Base-by-base conservation (phyloP, 2,329 filamentous ascomycete genomes). In the Cordyceps tenuipes region DNA sequence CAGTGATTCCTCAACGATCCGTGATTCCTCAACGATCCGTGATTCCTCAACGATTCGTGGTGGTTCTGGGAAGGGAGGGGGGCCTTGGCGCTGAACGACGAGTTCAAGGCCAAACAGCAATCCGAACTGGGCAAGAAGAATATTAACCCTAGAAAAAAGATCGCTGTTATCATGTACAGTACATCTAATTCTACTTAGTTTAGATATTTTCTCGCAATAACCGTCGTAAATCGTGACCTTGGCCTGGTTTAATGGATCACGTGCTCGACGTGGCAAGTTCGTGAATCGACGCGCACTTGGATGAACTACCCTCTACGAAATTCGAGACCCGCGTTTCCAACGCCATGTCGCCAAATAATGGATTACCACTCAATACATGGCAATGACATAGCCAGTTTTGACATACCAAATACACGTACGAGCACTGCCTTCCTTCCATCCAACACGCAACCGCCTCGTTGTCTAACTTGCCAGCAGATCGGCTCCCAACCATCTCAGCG, bases 401-500 rank as follows among this genome's bases (percentile, higher is more conserved):
- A 82, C 64, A 72, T 78, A 49, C 70, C 77, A 34, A 75, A 75
- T 56, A 80, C 80, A 34, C 81, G 82, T 84, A 66, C 66, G 79
- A 75, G 26, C 15, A 12, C 65, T 61, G 52, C 44, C 34, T 43
- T 43, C 44, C 34, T 43, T 43, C 39, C 6, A 43, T n/a, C 39
- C 15, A 10, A 10, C 34, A 3, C 6, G 39, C 39, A 31, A 17
- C 17, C 17, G 3, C 43, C 19, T 26, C 26, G n/a, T 36, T 21
- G 21, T 12, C 48, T 52, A 15, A 52, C 23, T 17, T 46, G 39
- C 21, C 21, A 51, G 8, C 57, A 91, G 88, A 92, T 75, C 84
- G 89, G 56, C 77, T 93, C 57, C 87, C 90, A 41, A 90, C 90
- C 1, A 79, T 92, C 53, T 90, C 88, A 19, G 90, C 89, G 34